These are phyloP conservation scores for Blastobotrys attinorum DNA, from an alignment of 805 yeast species.

Conservation along the genomic window DNA sequence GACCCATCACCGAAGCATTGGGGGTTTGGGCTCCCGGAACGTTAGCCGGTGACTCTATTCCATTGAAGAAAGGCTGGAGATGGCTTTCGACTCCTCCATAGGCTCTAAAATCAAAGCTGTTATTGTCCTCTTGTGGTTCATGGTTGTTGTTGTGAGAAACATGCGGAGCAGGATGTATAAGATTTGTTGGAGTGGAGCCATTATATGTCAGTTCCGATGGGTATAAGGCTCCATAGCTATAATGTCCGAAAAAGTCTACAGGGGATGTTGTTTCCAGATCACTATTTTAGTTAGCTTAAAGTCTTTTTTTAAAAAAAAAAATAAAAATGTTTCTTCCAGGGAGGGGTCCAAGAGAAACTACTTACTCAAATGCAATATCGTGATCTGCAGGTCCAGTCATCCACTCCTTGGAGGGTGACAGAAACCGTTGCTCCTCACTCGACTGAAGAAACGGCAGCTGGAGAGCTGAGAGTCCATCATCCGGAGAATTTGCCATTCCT, in stretches of 20 bases:
- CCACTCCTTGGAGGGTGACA: slow-evolving; percentile 18
- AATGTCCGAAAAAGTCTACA: slow-evolving; percentile 20
- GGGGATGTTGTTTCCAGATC: slow-evolving; percentile 15
- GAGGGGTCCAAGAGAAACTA: too few relatives aligned
- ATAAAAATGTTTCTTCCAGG: too few relatives aligned
- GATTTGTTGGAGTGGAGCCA: neutral
- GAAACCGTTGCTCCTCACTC: slow-evolving; percentile 14
- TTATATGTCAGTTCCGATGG: neutral
- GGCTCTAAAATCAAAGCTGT: too few relatives aligned
- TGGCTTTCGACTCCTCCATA: neutral
- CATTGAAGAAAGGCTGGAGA: too few relatives aligned
- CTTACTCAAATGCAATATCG: slow-evolving; percentile 14
- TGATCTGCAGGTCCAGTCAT: slow-evolving; percentile 11
- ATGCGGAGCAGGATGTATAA: neutral
- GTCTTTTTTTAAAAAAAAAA: neutral
- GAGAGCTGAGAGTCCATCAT: slow-evolving; percentile 10
- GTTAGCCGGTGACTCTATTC: too few relatives aligned
- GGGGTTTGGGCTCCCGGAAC: neutral
- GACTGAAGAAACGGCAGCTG: slow-evolving; percentile 20
- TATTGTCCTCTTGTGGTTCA: too few relatives aligned
- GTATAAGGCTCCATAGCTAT: slow-evolving; percentile 4
- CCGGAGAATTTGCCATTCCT: neutral
- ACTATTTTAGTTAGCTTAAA: neutral
- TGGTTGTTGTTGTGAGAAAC: neutral
- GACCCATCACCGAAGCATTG: neutral